Base-by-base conservation (phyloP, 371 early-diverging fungal genomes). In the Batkoa obscura region DNA sequence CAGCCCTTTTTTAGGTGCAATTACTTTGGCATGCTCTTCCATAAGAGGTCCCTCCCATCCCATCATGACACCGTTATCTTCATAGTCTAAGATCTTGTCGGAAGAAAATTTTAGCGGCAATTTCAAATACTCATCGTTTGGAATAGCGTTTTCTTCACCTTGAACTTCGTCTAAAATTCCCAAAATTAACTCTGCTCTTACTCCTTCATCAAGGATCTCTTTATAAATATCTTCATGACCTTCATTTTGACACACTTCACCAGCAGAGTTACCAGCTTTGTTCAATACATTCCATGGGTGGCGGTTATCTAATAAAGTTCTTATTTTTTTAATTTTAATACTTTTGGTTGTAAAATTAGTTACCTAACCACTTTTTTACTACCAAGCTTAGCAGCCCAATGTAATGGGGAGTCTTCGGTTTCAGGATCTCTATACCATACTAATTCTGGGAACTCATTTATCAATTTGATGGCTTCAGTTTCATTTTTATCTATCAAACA, bases 51-150 rank as follows among this genome's bases (percentile, higher is more conserved):
- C 70, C 63, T 96, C 96, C 96, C 96, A 90, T 43, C 84, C 88
- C 96, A 95, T 95, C 94, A 94, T 94, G 8, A 95, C 94, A 33
- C 84, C 94, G 68, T 95, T 88, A 37, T 78, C 72, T 43, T 92
- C 84, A 10, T 72, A 80, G 61, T 94, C 96, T 62, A 94, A 64
- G 38, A 92, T 60, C 41, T 78, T 74, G 50, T 86, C 82, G 13
- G 72, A 75, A 17, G 68, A 69, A 59, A 86, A 88, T 48, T 76
- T 79, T 3, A 88, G 69, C 3, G 81, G 79, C 61, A 81, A 76
- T 17, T 73, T 60, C 42, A 94, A 67, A 62, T 86, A 94, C 5
- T 79, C 83, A 58, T 78, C 72, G 60, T 90, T 91, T 34, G 87
- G 78, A 0, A 71, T 78, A 33, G 71, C 67, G 31, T 58, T 37